Evolutionary conservation across 2,329 filamentous ascomycete genomes (phyloP), one percentile per base, ranked within the genome.

Genomic region (Verticillium longisporum): DNA sequence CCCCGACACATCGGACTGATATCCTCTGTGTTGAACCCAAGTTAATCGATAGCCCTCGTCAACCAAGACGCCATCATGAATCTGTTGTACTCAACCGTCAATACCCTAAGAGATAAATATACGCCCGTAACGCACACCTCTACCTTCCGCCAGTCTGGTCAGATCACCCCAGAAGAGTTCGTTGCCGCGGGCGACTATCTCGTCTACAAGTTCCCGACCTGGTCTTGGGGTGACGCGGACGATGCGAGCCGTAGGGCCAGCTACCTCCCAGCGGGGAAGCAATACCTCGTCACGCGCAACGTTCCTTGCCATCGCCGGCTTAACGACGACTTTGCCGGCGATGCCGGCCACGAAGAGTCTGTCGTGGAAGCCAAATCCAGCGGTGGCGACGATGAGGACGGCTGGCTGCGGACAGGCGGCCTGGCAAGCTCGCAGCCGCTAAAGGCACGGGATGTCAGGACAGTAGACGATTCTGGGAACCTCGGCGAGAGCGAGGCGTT

Each of bases 181-280:
- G 83, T 97, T 58, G 89, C 90, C 4, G 95, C 95, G 3, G 95
- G 95, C 69, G 95, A 99, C 79, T 99, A 98, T 74, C 87, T 99
- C 41, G 93, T 97, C 71, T 97, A 96, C 87, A 98, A 97, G 80
- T 99, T 99, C 78, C 95, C 94, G 9, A 96, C 94, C 62, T 99
- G 95, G 95, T 90, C 91, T 57, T 99, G 95, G 95, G 88, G 90
- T 66, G 91, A 95, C 69, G 93, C 94, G 67, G 90, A 94, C 60
- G 86, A 88, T n/a, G 85, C 88, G 1, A 83, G 85, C 64, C 91
- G 92, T 74, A 89, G 92, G 65, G 90, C 91, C 60, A 80, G 81
- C 66, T 91, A 96, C 72, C 86, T 99, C 4, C 95, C 95, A 1
- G 78, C 87, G 0, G 91, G 90, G 58, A 99, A 98, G 79, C 95